A percentile compares a stretch with the other conserved stretches of the same genome.
These are phyloP conservation scores for Magnaporthales sp. DNA, from an alignment of 2,329 filamentous ascomycete genomes.

Conservation along the genomic window DNA sequence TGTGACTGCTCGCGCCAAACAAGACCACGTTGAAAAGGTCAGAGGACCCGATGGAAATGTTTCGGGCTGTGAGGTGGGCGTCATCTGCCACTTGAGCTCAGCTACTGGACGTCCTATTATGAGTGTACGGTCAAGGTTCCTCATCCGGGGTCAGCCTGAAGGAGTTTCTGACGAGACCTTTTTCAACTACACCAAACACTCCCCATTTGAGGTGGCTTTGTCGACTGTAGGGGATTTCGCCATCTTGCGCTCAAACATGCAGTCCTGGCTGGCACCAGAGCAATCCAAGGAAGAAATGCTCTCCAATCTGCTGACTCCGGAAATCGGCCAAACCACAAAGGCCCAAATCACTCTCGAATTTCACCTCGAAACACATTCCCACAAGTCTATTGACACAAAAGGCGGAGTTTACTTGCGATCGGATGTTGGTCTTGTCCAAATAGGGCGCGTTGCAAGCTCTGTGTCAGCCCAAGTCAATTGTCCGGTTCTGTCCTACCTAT, in stretches of 20 bases:
- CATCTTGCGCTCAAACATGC: not conserved
- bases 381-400: not conserved
- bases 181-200: not conserved
- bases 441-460: no score
- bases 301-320: no score
- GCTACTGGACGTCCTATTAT: not conserved
- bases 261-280: not conserved
- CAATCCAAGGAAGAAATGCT: no score
- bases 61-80: constrained; percentile 98
- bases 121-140: not conserved
- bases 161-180: not conserved
- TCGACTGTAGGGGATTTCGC: not conserved
- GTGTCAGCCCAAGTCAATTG: no score
- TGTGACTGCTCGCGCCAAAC: constrained; percentile 72
- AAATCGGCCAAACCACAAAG: not conserved
- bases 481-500: no score
- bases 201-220: not conserved
- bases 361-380: not conserved
- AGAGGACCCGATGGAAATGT: constrained; percentile 72
- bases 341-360: not conserved
- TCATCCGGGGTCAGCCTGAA: not conserved
- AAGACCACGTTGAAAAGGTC: constrained; percentile 81
- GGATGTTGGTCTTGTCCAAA: not conserved
- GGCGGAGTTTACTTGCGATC: not conserved
- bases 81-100: constrained; percentile 87